These are phyloP conservation scores for Roridomyces roridus DNA, from an alignment of 768 basidiomycete genomes.

Conservation along the genomic window DNA sequence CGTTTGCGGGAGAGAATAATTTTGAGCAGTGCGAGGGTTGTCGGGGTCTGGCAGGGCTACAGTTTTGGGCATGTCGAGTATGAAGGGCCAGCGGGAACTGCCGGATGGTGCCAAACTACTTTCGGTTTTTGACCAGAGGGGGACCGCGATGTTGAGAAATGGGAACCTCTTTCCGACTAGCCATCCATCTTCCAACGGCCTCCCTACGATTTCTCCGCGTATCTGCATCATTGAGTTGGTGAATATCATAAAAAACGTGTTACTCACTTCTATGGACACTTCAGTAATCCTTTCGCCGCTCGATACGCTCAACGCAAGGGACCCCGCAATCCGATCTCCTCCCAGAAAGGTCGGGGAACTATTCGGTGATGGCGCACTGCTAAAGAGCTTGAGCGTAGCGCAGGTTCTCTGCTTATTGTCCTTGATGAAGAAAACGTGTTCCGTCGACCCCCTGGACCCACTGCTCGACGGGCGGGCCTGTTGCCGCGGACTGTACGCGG, in stretches of 20 bases:
- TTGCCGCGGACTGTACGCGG: slow-evolving; percentile 14
- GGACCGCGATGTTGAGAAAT: slow-evolving; percentile 14
- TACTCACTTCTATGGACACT: slow-evolving; percentile 10
- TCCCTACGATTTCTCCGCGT: slow-evolving; percentile 10
- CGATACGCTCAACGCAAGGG: slow-evolving; percentile 3
- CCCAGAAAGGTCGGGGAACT: slow-evolving; percentile 16
- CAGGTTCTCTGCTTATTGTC: slow-evolving; percentile 11
- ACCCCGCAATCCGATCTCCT: slow-evolving; percentile 15
- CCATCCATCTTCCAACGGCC: background rate
- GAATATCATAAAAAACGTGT: background rate
- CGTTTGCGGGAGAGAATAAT: slow-evolving; percentile 16
- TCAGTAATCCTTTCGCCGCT: slow-evolving; percentile 8
- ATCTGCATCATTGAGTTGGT: background rate
- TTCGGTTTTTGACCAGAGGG: slow-evolving; percentile 5
- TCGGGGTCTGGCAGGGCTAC: slow-evolving; percentile 3
- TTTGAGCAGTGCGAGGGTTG: background rate
- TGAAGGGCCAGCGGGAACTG: slow-evolving; percentile 10
- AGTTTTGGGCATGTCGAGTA: slow-evolving; percentile 3
- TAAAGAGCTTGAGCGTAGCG: slow-evolving; percentile 9
- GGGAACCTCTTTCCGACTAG: background rate
- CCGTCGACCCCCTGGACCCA: slow-evolving; percentile 11
- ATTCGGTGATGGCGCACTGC: slow-evolving; percentile 9
- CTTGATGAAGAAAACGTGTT: slow-evolving; percentile 16
- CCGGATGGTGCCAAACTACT: background rate
- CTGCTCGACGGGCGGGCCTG: background rate